phyloP scores from a whole-genome alignment of 257 asterid genomes.

The Petrea volubilis region DNA sequence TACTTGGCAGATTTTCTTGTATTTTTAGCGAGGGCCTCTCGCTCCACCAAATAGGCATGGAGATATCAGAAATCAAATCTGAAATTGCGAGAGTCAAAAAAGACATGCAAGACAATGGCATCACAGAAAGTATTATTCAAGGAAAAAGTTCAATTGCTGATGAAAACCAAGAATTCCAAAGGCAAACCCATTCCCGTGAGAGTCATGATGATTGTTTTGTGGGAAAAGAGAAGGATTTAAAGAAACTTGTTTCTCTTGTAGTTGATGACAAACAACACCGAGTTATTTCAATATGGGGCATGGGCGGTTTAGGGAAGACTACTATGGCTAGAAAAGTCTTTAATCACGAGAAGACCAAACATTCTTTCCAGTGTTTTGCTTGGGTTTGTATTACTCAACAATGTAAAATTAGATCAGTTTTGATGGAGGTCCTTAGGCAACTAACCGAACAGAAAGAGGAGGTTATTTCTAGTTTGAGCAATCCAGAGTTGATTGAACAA shows the following conservation, averaged over 20 bases:
- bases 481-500: not conserved
- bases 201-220: not conserved
- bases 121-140: not conserved
- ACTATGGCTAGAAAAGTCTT: not conserved
- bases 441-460: not conserved
- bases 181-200: not conserved
- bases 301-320: slow-evolving; percentile 3
- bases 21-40: not conserved
- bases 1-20: not conserved
- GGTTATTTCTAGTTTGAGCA: not conserved
- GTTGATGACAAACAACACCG: not conserved
- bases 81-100: not conserved
- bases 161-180: not conserved
- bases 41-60: not conserved
- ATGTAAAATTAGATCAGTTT: not conserved
- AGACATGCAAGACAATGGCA: not conserved
- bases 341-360: not conserved
- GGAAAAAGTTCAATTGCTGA: not conserved
- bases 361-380: not conserved
- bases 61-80: not conserved
- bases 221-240: not conserved
- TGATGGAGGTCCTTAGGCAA: not conserved
- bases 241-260: not conserved
- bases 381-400: not conserved
- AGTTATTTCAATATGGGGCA: slow-evolving; percentile 9